These are phyloP conservation scores for Raddia guianensis DNA, from an alignment of 176 grass and related monocot species.

Conservation along the genomic window DNA sequence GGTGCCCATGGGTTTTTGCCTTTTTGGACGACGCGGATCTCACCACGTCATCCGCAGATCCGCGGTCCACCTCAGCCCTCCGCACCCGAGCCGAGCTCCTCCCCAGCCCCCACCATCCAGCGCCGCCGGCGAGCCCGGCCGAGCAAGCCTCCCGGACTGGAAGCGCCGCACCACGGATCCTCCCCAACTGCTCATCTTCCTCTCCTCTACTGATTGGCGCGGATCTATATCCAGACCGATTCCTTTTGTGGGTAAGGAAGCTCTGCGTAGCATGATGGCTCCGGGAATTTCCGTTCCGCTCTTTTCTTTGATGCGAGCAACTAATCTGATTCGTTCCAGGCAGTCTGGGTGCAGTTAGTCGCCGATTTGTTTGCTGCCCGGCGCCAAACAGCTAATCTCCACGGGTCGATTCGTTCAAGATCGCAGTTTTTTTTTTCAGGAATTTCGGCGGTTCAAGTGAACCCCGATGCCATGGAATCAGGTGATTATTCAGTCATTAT, in stretches of 20 bases:
- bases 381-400: not conserved
- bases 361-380: not conserved
- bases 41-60: not conserved
- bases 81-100: not conserved
- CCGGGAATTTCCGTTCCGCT: not conserved
- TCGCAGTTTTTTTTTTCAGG: conserved; percentile 1
- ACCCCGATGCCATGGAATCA: conserved; percentile 37
- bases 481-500: not conserved
- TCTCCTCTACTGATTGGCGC: not conserved
- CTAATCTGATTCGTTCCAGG: not conserved
- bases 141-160: not conserved
- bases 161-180: not conserved
- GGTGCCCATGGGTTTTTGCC: not conserved
- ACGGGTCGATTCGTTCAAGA: conserved; percentile 11
- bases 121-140: not conserved
- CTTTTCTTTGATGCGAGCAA: not conserved
- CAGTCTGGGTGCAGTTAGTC: not conserved
- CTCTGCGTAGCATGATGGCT: not conserved
- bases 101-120: not conserved
- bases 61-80: not conserved
- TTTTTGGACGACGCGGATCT: not conserved
- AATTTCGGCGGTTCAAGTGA: not conserved
- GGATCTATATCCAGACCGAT: not conserved
- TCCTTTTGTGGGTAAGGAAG: conserved; percentile 16
- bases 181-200: not conserved